Evolutionary conservation across 352 stramenopile species (phyloP), one percentile per base, ranked within the genome.

Genomic region (Phytophthora lateralis): DNA sequence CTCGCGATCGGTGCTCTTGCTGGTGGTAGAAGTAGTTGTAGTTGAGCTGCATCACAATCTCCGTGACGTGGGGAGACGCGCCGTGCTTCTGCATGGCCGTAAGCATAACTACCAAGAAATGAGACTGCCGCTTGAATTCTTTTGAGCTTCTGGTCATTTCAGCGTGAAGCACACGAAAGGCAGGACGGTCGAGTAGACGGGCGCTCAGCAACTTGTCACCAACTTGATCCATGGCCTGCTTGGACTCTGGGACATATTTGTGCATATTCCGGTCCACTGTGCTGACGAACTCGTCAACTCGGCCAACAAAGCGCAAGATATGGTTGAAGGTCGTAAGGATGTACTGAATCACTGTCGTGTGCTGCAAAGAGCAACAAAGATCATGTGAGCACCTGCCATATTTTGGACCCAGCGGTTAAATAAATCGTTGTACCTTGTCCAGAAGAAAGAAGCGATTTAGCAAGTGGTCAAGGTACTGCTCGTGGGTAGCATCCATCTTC

Each of bases 271-370:
- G 67, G 37, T 86, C 83, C 4, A 90, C 51, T 0, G 55, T 67
- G 4, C 70, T 72, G 20, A 90, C 67, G 24, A 83, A 74, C 46
- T 80, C 78, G 18, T 90, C 71, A 8, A 87, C 66, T 21, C 77
- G 73, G 4, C 60, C 70, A 34, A 88, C 73, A 55, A 82, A 93
- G 6, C 71, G 58, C 51, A 93, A 79, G 24, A 91, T 76, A 27
- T 90, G 80, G 46, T 91, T 89, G 57, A 91, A 88, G 14, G 83
- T 87, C 24, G 74, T 80, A 43, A 90, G 46, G 35, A 90, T 88
- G 56, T 89, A 88, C 53, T 84, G 69, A 27, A 86, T 80, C n/a
- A 91, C 79, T 0, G 68, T 77, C 38, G 74, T 66, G 21, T 92
- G 76, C 80, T 91, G 29, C 6, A 59, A 30, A 24, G 17, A 37